A percentile compares a stretch with the other conserved stretches of the same genome.
Evolutionary conservation across 1,284 basidiomycete genomes (phyloP).

Genomic region (Cutaneotrichosporon daszewskae): DNA sequence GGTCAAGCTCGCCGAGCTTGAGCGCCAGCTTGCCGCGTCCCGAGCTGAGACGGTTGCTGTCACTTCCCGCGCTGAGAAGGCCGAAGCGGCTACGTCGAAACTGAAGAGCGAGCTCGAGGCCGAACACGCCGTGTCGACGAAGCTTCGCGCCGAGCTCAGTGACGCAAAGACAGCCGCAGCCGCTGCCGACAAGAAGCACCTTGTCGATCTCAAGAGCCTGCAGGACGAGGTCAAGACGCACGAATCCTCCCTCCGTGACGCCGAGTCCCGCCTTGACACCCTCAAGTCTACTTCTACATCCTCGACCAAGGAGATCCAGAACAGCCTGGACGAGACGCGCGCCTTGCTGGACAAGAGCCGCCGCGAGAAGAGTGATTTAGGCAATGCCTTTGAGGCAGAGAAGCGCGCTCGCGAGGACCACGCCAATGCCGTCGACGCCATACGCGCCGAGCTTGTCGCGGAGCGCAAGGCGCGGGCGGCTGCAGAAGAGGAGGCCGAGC

Average conservation of each 20-base stretch:
- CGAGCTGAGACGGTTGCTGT: too few species aligned
- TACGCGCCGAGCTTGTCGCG: background rate
- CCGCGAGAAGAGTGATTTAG: too few species aligned
- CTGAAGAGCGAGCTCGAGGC: too few species aligned
- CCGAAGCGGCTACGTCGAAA: too few species aligned
- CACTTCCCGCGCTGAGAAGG: too few species aligned
- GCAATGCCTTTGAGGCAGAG: too few species aligned
- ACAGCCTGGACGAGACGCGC: background rate
- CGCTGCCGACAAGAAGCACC: conserved; percentile 3
- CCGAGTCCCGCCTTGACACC: background rate
- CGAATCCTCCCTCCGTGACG: background rate
- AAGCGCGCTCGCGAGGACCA: conserved; percentile 60
- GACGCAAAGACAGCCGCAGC: too few species aligned
- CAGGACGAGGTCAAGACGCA: background rate
- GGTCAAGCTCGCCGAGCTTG: conserved; percentile 7
- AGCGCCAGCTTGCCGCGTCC: too few species aligned
- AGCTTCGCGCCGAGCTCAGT: conserved; percentile 1
- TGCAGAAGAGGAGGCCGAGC: background rate
- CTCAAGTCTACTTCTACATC: background rate
- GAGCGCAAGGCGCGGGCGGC: background rate
- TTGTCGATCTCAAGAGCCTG: background rate
- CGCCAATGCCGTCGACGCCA: conserved; percentile 66
- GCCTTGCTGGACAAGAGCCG: background rate
- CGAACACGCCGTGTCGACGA: conserved; percentile 6
- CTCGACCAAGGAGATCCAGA: background rate